Evolutionary conservation across 2,329 filamentous ascomycete genomes (phyloP), one percentile per base, ranked within the genome.

Genomic region (Colletotrichum sidae): DNA sequence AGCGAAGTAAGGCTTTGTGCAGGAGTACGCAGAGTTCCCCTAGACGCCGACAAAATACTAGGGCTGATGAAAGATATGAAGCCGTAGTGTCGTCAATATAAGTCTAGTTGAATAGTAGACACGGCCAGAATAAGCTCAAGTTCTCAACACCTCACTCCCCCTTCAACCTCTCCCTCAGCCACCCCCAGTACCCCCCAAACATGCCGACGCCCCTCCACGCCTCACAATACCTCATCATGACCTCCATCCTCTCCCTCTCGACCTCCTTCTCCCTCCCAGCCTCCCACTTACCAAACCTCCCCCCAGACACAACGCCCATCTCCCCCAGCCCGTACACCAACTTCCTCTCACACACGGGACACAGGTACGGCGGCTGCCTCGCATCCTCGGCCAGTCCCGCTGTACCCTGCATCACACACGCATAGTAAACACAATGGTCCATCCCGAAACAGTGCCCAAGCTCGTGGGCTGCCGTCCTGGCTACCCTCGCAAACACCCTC

Each of bases 391-490:
- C 77, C 44, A 89, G 77, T 1, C 81, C 79, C 0, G 83, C 82
- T 1, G 86, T 88, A 5, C 85, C 82, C 71, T 91, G 88, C 88
- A 90, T 89, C 2, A 82, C 79, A 69, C 88, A 91, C 0, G 88
- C 86, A 69, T 87, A 90, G 70, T 88, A 90, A 0, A 84, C 77
- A 71, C 90, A 92, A 72, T 92, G 90, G 8, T 75, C 89, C 12
- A 92, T 80, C 0, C 86, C 87, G 42, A 92, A 83, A 70, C 89
- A 92, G 72, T 92, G 90, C 0, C 88, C 87, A 0, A 92, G 75
- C 70, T 92, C 90, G 71, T 92, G 90, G 2, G 82, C 82, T 1
- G 84, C 84, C 0, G 89, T 90, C 54, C 83, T 84, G 56, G 80
- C 87, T 2, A 87, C 73, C 10, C 84, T 80, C 9, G 81, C 80